Percentiles rank a stretch among this genome's conserved stretches.
Conservation (phyloP, 2,329 filamentous ascomycete species). For the Thielaviopsis cerberus region DNA sequence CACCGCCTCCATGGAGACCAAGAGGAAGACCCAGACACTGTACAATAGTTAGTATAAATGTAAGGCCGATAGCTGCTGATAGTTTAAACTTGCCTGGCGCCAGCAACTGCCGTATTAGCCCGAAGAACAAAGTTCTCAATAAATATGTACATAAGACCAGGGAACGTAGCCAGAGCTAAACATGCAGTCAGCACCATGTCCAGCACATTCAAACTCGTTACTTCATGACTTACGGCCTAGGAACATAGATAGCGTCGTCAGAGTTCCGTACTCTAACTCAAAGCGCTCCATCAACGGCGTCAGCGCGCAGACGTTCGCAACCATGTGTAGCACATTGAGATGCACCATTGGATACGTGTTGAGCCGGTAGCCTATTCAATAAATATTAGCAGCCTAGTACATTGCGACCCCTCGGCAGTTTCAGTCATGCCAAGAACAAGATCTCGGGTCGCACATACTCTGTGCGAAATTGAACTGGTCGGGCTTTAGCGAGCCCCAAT, state of each 20-base stretch:
- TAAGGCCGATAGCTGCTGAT: neutral
- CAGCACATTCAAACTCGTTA: neutral
- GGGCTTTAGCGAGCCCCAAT: slow-evolving; percentile 70
- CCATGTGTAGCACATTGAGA: slow-evolving; percentile 56
- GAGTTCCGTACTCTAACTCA: slow-evolving; percentile 77
- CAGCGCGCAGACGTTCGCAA: slow-evolving; percentile 63
- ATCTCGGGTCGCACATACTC: slow-evolving; percentile 1
- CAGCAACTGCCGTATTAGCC: slow-evolving; percentile 56
- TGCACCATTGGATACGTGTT: slow-evolving; percentile 89
- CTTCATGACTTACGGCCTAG: slow-evolving; percentile 53
- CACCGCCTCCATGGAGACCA: slow-evolving; percentile 70
- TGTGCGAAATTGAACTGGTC: slow-evolving; percentile 30
- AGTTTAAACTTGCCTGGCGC: slow-evolving; percentile 50
- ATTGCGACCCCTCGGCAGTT: neutral
- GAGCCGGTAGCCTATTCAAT: slow-evolving; percentile 58
- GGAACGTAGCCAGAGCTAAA: slow-evolving; percentile 61
- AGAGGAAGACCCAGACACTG: slow-evolving; percentile 82
- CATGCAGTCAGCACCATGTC: slow-evolving; percentile 4
- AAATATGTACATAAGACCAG: slow-evolving; percentile 62
- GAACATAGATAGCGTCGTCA: slow-evolving; percentile 74
- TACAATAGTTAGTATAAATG: neutral
- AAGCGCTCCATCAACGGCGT: slow-evolving; percentile 85
- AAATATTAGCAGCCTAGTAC: neutral
- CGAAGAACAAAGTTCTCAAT: slow-evolving; percentile 57
- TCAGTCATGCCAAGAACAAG: neutral